Conservation (phyloP, 331 rosid genomes). For the Malus hybrid region DNA sequence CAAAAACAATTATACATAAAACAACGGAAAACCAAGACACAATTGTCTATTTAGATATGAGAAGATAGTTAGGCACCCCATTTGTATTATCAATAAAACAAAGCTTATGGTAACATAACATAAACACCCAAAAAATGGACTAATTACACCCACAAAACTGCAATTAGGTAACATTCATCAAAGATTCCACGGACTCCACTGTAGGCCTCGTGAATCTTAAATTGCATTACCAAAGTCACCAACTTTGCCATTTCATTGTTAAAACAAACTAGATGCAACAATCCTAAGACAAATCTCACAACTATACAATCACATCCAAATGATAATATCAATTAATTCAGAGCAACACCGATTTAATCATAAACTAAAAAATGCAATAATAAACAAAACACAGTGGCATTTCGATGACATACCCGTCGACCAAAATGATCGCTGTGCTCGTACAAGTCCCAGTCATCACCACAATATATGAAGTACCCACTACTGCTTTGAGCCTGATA, state of each 20-base stretch:
- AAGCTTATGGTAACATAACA: not conserved
- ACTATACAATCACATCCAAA: not conserved
- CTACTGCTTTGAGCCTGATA: slow-evolving; percentile 46
- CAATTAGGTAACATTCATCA: not conserved
- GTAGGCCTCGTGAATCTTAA: not conserved
- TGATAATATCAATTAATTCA: not conserved
- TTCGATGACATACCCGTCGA: slow-evolving; percentile 34
- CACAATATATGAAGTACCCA: slow-evolving; percentile 48
- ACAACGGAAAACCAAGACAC: not conserved
- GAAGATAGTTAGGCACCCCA: not conserved
- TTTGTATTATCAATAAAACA: not conserved
- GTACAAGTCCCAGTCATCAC: slow-evolving; percentile 71
- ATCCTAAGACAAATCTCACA: not conserved
- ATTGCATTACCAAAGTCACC: not conserved
- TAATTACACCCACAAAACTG: not conserved
- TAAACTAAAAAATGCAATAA: not conserved
- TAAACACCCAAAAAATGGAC: not conserved
- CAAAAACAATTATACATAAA: not conserved
- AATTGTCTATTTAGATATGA: not conserved
- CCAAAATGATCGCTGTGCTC: slow-evolving; percentile 41
- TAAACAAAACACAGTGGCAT: not conserved
- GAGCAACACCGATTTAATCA: not conserved
- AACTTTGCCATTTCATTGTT: not conserved
- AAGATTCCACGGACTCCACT: not conserved
- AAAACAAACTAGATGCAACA: not conserved